Base-by-base conservation (phyloP, 495 filamentous ascomycete species). In the Podospora sp. region DNA sequence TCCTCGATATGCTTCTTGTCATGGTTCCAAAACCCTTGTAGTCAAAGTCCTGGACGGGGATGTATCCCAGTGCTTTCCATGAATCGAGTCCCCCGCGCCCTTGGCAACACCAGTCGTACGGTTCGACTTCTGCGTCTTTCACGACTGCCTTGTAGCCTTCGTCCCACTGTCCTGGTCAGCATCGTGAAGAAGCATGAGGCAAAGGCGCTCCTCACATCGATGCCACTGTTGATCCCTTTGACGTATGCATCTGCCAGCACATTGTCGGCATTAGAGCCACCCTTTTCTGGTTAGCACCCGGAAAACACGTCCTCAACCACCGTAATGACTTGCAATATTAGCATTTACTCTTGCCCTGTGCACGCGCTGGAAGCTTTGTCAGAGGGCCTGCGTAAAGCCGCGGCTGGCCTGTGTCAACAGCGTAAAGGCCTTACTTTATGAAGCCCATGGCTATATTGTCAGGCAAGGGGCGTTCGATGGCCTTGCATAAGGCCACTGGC, bases 181-280 rank as follows among this genome's bases (percentile, higher is more conserved):
- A 33, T 14, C 36, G 14, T 22, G 67, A 55, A 16, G 21, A 1
- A 11, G 6, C 8, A 8, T 1, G 16, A 24, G 12, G 7, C 7
- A 1, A 46, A 14, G 12, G 16, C 6, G 12, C n/a, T 14, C 68
- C 77, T 74, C 70, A 82, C 80, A 68, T 93, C 85, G n/a, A 93
- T 83, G 20, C 80, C 83, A 24, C 76, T 83, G 0, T 78, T 75
- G 6, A 92, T 80, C 7, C 87, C 87, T 69, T 94, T 94, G 21
- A 93, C 36, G 68, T 87, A 92, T 0, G 86, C 86, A 72, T 93
- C 91, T 0, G 85, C 86, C 12, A 93, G 75, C 3, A 94, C 74
- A 26, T 90, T 85, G 69, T 94, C 91, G n/a, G 91, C 91, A 67
- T 94, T 93, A 0, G 90, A 92, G 0, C 91, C 91, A 24, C 91